Conservation (phyloP, 768 basidiomycete genomes). For the Hypholoma fasciculare region DNA sequence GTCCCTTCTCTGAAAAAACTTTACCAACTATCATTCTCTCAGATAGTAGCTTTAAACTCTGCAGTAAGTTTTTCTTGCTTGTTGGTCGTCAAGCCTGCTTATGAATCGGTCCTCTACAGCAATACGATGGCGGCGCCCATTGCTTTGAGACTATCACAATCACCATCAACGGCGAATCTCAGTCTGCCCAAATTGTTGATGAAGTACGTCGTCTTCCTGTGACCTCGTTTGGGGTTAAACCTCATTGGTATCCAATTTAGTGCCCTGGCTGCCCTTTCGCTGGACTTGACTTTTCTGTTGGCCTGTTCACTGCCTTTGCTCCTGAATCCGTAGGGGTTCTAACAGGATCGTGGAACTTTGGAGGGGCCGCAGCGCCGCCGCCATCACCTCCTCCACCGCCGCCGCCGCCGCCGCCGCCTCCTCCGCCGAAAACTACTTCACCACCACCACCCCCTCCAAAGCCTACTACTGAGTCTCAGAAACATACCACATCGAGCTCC, state of each 20-base stretch:
- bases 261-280: constrained; percentile 49
- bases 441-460: constrained; percentile 5
- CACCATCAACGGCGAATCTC: constrained; percentile 43
- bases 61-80: constrained; percentile 12
- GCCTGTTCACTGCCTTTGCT: constrained; percentile 61
- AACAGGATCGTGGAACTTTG: constrained; percentile 55
- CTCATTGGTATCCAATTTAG: constrained; percentile 10
- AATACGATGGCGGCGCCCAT: constrained; percentile 27
- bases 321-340: constrained; percentile 45
- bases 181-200: constrained; percentile 54
- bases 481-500: not conserved
- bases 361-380: constrained; percentile 17
- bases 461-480: not conserved
- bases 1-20: not conserved
- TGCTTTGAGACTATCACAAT: constrained; percentile 60
- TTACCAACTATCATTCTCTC: not conserved
- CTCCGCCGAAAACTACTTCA: constrained; percentile 3
- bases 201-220: constrained; percentile 33
- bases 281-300: constrained; percentile 61
- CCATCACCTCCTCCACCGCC: constrained; percentile 16
- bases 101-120: constrained; percentile 11
- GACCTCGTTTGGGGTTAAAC: not conserved
- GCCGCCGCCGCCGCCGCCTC: constrained; percentile 10
- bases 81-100: not conserved
- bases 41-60: constrained; percentile 27